A percentile compares a stretch with the other conserved stretches of the same genome.
phyloP scores from a whole-genome alignment of 257 asterid genomes.

The Fraxinus quadrangulata region DNA sequence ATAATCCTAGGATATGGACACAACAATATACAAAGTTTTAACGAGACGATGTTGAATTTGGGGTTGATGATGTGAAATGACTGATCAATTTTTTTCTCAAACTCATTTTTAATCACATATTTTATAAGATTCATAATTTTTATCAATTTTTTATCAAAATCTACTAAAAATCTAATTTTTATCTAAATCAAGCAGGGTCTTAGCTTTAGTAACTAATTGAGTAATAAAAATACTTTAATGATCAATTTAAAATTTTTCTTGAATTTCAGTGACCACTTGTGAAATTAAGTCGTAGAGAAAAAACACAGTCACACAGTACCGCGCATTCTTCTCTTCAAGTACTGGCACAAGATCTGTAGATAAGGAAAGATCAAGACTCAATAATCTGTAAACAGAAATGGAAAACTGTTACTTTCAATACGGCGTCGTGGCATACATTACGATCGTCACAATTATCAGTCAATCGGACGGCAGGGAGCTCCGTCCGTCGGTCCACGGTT shows the following conservation, averaged over 20 bases:
- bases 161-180: too few species aligned
- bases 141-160: too few species aligned
- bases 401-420: neutral
- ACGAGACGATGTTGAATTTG: neutral
- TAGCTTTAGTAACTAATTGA: neutral
- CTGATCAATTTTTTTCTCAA: too few species aligned
- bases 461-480: constrained; percentile 1
- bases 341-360: too few species aligned
- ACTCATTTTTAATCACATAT: too few species aligned
- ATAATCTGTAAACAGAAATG: neutral
- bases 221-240: too few species aligned
- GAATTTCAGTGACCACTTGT: neutral
- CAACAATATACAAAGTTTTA: neutral
- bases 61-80: neutral
- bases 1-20: neutral
- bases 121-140: too few species aligned
- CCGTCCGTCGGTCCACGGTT: constrained; percentile 1
- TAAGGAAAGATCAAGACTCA: too few species aligned
- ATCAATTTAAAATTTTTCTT: neutral
- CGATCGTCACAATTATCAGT: neutral
- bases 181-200: too few species aligned
- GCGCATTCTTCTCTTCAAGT: neutral
- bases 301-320: neutral
- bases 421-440: neutral
- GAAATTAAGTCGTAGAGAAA: too few species aligned